Conservation (phyloP, 768 basidiomycete genomes). For the Hericium rajendrae region DNA sequence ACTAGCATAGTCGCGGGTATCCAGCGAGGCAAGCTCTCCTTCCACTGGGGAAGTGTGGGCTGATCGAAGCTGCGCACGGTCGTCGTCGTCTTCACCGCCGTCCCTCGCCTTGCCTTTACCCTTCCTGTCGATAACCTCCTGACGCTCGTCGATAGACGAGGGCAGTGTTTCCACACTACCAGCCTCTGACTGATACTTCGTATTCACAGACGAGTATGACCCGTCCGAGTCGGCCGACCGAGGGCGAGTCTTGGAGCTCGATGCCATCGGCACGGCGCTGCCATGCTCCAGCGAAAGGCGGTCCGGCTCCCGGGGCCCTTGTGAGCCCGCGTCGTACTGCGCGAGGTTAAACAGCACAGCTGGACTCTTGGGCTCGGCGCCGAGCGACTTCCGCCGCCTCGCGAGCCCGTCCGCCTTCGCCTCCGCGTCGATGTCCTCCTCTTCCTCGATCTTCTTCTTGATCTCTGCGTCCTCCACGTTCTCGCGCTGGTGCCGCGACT, state of each 20-base stretch:
- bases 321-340: neutral
- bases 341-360: neutral
- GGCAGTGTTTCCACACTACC: neutral
- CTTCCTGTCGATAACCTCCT: neutral
- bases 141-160: neutral
- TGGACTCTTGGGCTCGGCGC: neutral
- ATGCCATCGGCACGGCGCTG: too few species aligned
- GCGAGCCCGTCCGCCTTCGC: neutral
- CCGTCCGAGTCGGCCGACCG: neutral
- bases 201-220: neutral
- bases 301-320: neutral
- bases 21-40: neutral
- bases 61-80: neutral
- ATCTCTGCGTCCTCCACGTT: neutral
- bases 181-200: neutral
- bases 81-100: neutral
- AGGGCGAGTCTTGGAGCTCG: too few species aligned
- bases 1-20: neutral
- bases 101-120: neutral
- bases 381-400: neutral
- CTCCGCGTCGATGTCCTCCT: neutral
- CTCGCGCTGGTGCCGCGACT: neutral
- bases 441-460: neutral
- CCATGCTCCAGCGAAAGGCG: neutral
- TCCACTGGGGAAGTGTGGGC: neutral